Percentiles rank a stretch among this genome's conserved stretches.
Conservation (phyloP, 768 basidiomycete species). For the Fomitopsis pulvina region DNA sequence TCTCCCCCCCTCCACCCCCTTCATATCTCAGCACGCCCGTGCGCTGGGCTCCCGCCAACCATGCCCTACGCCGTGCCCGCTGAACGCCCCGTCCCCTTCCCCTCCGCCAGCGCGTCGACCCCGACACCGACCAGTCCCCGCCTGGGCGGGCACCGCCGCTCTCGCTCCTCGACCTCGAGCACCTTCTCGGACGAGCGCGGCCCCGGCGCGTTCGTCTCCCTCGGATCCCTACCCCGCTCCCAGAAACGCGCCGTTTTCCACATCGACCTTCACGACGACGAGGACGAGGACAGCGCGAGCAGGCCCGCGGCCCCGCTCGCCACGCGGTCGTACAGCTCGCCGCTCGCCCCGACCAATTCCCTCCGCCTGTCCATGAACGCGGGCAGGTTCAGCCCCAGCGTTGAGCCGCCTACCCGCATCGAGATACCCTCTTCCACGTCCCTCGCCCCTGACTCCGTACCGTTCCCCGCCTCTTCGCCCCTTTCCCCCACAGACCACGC, state of each 20-base stretch:
- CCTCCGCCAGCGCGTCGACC: neutral
- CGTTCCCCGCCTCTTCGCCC: constrained; percentile 37
- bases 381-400: constrained; percentile 18
- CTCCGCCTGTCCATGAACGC: constrained; percentile 20
- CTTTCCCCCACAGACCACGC: constrained; percentile 16
- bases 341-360: constrained; percentile 18
- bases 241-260: constrained; percentile 24
- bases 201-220: constrained; percentile 42
- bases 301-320: constrained; percentile 15
- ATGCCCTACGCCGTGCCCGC: constrained; percentile 1
- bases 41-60: neutral
- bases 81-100: neutral
- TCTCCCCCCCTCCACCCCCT: neutral
- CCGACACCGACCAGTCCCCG: constrained; percentile 17
- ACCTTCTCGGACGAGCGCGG: constrained; percentile 35
- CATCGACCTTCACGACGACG: constrained; percentile 29
- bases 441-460: constrained; percentile 22
- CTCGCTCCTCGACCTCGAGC: constrained; percentile 21
- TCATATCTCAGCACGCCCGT: neutral
- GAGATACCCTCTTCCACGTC: constrained; percentile 12
- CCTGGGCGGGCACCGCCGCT: constrained; percentile 20
- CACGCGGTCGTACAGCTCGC: constrained; percentile 4
- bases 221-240: constrained; percentile 41
- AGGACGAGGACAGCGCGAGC: constrained; percentile 22
- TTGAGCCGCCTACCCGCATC: constrained; percentile 16